Evolutionary conservation across 2,329 filamentous ascomycete species (phyloP).

Genomic region (Colletotrichum chlorophyti): DNA sequence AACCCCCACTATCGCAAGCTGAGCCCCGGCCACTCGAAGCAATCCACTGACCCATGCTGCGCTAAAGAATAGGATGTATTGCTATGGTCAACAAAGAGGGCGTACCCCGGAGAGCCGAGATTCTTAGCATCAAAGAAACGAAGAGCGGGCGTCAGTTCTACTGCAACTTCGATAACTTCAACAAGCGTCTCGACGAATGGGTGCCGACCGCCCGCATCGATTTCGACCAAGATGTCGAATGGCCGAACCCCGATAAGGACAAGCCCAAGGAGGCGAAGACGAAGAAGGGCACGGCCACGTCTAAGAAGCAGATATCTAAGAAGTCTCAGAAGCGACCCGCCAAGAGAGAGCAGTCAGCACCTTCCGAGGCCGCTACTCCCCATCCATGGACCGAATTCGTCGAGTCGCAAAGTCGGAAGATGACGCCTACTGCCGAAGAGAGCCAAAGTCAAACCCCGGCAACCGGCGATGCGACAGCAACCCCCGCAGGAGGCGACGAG

Average conservation of each 20-base stretch:
- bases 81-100: constrained; percentile 75
- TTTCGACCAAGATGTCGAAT: constrained; percentile 90
- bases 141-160: constrained; percentile 91
- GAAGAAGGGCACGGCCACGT: constrained; percentile 69
- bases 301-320: constrained; percentile 65
- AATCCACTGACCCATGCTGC: background rate
- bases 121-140: constrained; percentile 90
- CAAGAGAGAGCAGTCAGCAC: constrained; percentile 62
- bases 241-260: constrained; percentile 89
- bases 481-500: constrained; percentile 54
- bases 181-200: constrained; percentile 89
- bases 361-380: constrained; percentile 60
- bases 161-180: constrained; percentile 98
- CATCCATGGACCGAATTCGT: constrained; percentile 61
- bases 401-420: constrained; percentile 55
- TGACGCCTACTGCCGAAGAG: constrained; percentile 48
- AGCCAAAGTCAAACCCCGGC: constrained; percentile 51
- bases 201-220: constrained; percentile 83
- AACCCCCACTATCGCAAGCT: background rate
- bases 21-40: background rate
- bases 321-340: constrained; percentile 62
- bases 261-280: constrained; percentile 77
- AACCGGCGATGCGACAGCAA: constrained; percentile 51
- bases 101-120: constrained; percentile 89
- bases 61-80: constrained; percentile 62